phyloP scores from a whole-genome alignment of 441 rosid species.

The Dalechampia spathulata region DNA sequence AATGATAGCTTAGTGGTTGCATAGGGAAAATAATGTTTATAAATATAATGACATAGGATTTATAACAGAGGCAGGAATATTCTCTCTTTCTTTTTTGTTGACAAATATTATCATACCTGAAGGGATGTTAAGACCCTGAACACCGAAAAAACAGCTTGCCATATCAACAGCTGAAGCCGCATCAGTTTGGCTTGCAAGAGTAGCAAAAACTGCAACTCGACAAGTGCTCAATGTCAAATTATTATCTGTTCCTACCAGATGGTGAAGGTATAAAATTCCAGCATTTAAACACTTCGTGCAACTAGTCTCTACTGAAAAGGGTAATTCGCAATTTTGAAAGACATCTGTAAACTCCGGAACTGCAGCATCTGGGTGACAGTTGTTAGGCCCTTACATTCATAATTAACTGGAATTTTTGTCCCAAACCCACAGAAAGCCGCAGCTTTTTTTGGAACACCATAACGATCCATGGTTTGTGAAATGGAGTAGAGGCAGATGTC shows the following conservation, averaged over 20 bases:
- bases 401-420: constrained; percentile 70
- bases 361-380: constrained; percentile 72
- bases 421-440: constrained; percentile 76
- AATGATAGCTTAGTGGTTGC: no score
- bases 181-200: constrained; percentile 71
- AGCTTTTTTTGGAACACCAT: constrained; percentile 80
- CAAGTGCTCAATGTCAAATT: constrained; percentile 75
- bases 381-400: constrained; percentile 59
- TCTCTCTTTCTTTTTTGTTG: no score
- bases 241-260: constrained; percentile 46
- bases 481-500: constrained; percentile 54
- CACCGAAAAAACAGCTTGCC: constrained; percentile 80
- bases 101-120: constrained; percentile 35
- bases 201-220: constrained; percentile 76
- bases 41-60: no score
- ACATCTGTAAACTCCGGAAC: constrained; percentile 57
- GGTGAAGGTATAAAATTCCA: constrained; percentile 63
- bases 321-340: constrained; percentile 48
- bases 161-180: constrained; percentile 45
- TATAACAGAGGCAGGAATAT: no score
- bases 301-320: constrained; percentile 35
- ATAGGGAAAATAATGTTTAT: no score
- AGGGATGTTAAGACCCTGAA: constrained; percentile 48
- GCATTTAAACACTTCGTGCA: constrained; percentile 80
- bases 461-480: constrained; percentile 55